Conservation (phyloP, 2,329 filamentous ascomycete genomes). For the Boeremia exigua region DNA sequence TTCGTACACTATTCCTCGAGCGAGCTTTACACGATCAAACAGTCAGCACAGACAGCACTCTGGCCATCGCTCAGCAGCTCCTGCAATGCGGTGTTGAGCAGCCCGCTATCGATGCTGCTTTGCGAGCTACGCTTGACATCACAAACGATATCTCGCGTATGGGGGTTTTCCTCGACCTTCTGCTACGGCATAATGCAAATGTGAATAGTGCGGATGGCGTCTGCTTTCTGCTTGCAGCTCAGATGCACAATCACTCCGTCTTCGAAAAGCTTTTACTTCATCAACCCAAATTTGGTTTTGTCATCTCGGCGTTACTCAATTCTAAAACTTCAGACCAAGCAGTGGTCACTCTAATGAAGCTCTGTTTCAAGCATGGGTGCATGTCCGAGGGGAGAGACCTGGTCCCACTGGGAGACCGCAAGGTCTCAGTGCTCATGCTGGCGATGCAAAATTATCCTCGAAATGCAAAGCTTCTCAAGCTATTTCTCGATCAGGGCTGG, state of each 20-base stretch:
- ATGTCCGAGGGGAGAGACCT: constrained; percentile 29
- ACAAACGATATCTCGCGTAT: constrained; percentile 12
- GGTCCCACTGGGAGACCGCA: constrained; percentile 11
- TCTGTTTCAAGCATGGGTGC: constrained; percentile 61
- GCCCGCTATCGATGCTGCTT: constrained; percentile 34
- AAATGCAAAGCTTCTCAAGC: constrained; percentile 25
- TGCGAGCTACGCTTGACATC: constrained; percentile 29
- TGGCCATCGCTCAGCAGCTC: constrained; percentile 33
- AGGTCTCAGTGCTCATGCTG: constrained; percentile 30
- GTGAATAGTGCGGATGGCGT: constrained; percentile 40
- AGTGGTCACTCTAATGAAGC: constrained; percentile 52
- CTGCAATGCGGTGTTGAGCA: constrained; percentile 37
- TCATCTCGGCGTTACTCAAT: constrained; percentile 65
- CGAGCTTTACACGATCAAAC: background rate
- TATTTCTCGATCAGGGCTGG: constrained; percentile 34
- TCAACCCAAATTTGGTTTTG: constrained; percentile 57
- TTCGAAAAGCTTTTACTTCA: constrained; percentile 44
- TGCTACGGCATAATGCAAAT: constrained; percentile 37
- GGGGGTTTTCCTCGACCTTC: constrained; percentile 27
- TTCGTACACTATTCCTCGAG: constrained; percentile 35
- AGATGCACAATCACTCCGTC: constrained; percentile 24
- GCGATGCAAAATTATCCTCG: constrained; percentile 37
- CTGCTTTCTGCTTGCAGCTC: constrained; percentile 41
- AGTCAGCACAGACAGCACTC: background rate
- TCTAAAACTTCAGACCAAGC: constrained; percentile 57